Percentiles rank a stretch among this genome's conserved stretches.
Conservation (phyloP, 192 early-diverging fungal genomes). For the Podila clonocystis region DNA sequence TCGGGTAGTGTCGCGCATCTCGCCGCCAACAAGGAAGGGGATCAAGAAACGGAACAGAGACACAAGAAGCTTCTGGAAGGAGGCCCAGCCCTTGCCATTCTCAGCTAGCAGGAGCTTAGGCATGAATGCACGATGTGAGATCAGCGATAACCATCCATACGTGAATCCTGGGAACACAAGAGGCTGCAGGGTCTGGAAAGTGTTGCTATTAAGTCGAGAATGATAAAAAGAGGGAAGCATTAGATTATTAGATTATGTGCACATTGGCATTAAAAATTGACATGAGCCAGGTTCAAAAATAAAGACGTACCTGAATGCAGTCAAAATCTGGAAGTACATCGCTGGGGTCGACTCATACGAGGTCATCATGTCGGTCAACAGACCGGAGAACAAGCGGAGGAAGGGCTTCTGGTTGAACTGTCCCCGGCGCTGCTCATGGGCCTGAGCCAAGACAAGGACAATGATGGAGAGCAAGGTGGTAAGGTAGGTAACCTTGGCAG, state of each 20-base stretch:
- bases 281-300: neutral
- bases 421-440: constrained; percentile 81
- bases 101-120: constrained; percentile 83
- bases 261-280: neutral
- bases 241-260: no score
- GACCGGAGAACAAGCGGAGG: constrained; percentile 86
- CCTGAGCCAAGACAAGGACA: constrained; percentile 83
- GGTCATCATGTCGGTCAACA: constrained; percentile 83
- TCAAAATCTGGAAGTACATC: constrained; percentile 80
- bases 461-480: constrained; percentile 90
- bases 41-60: constrained; percentile 87
- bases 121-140: constrained; percentile 94
- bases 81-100: constrained; percentile 87
- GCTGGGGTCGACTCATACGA: constrained; percentile 68
- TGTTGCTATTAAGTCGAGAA: constrained; percentile 56
- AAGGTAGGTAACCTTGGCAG: constrained; percentile 71
- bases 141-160: constrained; percentile 94
- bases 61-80: constrained; percentile 85
- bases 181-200: constrained; percentile 88
- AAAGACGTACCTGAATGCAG: constrained; percentile 67
- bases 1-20: constrained; percentile 78
- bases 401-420: constrained; percentile 92
- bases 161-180: constrained; percentile 90
- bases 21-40: constrained; percentile 81
- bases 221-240: neutral